Evolutionary conservation across 805 yeast genomes (phyloP), one percentile per base, ranked within the genome.

Genomic region (Saturnispora dispora): DNA sequence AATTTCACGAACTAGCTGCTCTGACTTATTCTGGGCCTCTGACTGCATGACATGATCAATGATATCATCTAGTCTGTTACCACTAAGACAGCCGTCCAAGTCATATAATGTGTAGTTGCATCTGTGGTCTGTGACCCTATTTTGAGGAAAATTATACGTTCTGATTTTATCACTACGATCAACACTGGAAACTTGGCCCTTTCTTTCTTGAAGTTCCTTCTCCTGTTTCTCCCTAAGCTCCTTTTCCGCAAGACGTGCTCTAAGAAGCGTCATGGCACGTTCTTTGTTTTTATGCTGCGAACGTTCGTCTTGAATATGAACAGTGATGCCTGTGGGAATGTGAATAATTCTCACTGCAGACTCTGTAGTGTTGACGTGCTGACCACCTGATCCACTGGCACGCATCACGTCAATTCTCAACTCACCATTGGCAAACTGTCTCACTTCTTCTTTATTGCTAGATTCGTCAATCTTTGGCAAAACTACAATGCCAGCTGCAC

Each of bases 241-340:
- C 54, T 72, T 71, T 56, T 89, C 96, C 0, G 96, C 96, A 46
- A 93, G 66, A 52, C 95, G 75, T 2, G 96, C 86, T 50, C 95
- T 73, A 53, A 93, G 71, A 47, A 93, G 79, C 36, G 84, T 75
- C 63, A 87, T 83, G 1, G 99, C 99, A 62, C 86, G 88, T 15
- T 96, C 97, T 64, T 88, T 90, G 67, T 93, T 93, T 61, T 82
- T 79, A 54, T 91, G 96, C 68, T 93, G 99, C 0, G 97, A 90
- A 55, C 99, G 71, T 62, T 88, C 96, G 63, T 93, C 97, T 64
- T 93, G 98, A 72, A 90, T 95, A 46, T 82, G 76, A 2, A 93
- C 96, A 4, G 81, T 82, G 39, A 88, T 81, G 3, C 97, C 97
- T 0, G 96, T 82, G 4, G 98, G 97, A 15, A 85, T 72, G 69